phyloP scores from a whole-genome alignment of 352 stramenopile genomes.

The Pseudoperonospora humuli region DNA sequence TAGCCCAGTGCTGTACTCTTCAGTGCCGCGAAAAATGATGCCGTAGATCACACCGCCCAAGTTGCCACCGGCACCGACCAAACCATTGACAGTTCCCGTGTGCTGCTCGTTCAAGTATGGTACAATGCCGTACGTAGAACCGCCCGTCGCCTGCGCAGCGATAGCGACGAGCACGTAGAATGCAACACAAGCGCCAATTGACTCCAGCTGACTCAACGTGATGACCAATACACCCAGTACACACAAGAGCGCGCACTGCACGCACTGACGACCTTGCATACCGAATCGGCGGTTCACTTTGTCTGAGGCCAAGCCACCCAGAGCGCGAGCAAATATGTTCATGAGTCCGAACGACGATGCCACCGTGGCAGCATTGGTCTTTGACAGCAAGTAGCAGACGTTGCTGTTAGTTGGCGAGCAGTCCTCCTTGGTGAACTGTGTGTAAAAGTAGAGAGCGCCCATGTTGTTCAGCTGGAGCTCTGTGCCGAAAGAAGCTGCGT shows the following conservation, averaged over 20 bases:
- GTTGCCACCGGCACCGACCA: slow-evolving; percentile 64
- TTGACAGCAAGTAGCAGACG: slow-evolving; percentile 30
- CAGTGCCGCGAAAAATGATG: slow-evolving; percentile 52
- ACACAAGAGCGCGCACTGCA: slow-evolving; percentile 78
- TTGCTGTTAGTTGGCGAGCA: slow-evolving; percentile 21
- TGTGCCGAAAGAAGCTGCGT: slow-evolving; percentile 90
- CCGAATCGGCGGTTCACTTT: slow-evolving; percentile 71
- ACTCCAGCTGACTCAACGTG: slow-evolving; percentile 74
- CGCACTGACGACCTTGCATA: slow-evolving; percentile 84
- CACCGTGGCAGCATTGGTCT: slow-evolving; percentile 70
- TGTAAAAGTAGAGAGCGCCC: slow-evolving; percentile 89
- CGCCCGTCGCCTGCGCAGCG: slow-evolving; percentile 81
- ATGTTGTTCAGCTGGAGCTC: slow-evolving; percentile 96
- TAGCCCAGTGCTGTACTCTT: slow-evolving; percentile 29
- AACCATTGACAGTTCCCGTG: slow-evolving; percentile 53
- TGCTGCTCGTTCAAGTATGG: slow-evolving; percentile 63
- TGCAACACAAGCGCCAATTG: slow-evolving; percentile 62
- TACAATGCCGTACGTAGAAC: slow-evolving; percentile 62
- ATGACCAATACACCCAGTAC: slow-evolving; percentile 78
- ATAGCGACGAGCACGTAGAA: slow-evolving; percentile 90
- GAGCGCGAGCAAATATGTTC: slow-evolving; percentile 89
- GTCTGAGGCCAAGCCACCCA: slow-evolving; percentile 86
- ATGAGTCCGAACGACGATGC: slow-evolving; percentile 92
- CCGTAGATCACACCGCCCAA: slow-evolving; percentile 62
- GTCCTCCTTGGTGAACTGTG: slow-evolving; percentile 68